Evolutionary conservation across 768 basidiomycete genomes (phyloP), one percentile per base, ranked within the genome.

Genomic region (Phlebiopsis flavidoalba): DNA sequence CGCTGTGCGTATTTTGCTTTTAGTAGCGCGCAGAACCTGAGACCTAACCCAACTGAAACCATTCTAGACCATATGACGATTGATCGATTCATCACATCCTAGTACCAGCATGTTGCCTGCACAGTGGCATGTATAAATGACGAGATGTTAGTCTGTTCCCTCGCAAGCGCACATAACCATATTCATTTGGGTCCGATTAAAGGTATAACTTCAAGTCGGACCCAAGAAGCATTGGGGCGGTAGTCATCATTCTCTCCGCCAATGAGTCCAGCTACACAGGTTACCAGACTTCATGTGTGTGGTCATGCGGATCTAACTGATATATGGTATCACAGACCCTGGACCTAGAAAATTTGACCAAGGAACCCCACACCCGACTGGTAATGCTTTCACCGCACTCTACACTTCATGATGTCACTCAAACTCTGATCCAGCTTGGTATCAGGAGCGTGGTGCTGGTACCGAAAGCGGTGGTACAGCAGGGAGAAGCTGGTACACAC

Each of bases 401-500:
- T 46, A 15, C 36, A 10, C 33, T 26, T 0, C 21, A 57, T 47
- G 7, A 33, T 33, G 31, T 10, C 22, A 48, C 22, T 51, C 63
- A 47, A 58, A 36, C 45, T 14, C n/a, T 36, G 17, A 24, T 43
- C 10, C 63, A 91, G 91, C 93, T 21, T 95, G 91, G 92, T 93
- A 82, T 70, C 91, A 93, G 72, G 85, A 88, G 64, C 80, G 77
- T 2, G 89, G 89, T 17, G 84, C 86, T 31, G 90, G 90, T 0
- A 82, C 83, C 3, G 76, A 82, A 63, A 70, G 68, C 26, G 72
- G 77, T 19, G 70, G 79, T 24, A 66, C 69, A 45, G 80, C 85
- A 2, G 93, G 91, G 21, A 81, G 92, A 40, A 91, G 89, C 66
- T 94, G 90, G 75, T 94, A 91, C 70, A 91, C 70, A 94, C 93